These are phyloP conservation scores for Candida sithepensis DNA, from an alignment of 805 yeast species.

Conservation along the genomic window DNA sequence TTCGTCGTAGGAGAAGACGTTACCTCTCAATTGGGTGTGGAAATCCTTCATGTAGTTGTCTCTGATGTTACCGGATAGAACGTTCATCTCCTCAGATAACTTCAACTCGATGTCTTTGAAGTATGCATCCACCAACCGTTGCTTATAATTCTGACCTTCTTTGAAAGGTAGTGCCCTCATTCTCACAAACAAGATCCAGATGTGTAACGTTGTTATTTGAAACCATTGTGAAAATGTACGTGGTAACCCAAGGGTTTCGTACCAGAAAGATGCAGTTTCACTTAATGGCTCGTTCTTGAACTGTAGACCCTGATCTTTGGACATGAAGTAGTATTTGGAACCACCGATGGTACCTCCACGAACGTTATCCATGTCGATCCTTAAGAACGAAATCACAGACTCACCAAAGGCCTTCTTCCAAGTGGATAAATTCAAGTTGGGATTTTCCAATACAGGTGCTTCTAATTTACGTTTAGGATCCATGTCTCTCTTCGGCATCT, in stretches of 20 bases:
- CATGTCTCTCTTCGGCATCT: constrained; percentile 34
- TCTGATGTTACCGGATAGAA: constrained; percentile 73
- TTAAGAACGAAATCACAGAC: constrained; percentile 53
- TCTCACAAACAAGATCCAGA: constrained; percentile 90
- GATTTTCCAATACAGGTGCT: constrained; percentile 28
- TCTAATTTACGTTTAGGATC: constrained; percentile 30
- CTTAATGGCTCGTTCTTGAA: constrained; percentile 70
- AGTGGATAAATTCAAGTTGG: constrained; percentile 35
- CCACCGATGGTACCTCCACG: constrained; percentile 96
- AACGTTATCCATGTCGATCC: constrained; percentile 85
- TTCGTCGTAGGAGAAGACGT: constrained; percentile 88
- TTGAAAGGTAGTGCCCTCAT: constrained; percentile 96
- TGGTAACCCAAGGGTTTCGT: constrained; percentile 78
- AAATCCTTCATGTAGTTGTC: constrained; percentile 87
- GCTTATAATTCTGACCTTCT: constrained; percentile 86
- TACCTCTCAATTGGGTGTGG: constrained; percentile 85
- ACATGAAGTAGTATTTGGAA: constrained; percentile 76
- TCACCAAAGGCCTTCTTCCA: constrained; percentile 64
- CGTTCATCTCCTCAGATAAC: constrained; percentile 81
- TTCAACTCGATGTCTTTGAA: constrained; percentile 88
- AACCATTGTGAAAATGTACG: constrained; percentile 94
- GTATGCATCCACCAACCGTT: constrained; percentile 81
- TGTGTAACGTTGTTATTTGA: constrained; percentile 85
- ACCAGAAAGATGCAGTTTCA: constrained; percentile 77
- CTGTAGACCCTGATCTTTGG: constrained; percentile 80